A percentile compares a stretch with the other conserved stretches of the same genome.
phyloP scores from a whole-genome alignment of 129 eudicot genomes.

The Tagetes patula region DNA sequence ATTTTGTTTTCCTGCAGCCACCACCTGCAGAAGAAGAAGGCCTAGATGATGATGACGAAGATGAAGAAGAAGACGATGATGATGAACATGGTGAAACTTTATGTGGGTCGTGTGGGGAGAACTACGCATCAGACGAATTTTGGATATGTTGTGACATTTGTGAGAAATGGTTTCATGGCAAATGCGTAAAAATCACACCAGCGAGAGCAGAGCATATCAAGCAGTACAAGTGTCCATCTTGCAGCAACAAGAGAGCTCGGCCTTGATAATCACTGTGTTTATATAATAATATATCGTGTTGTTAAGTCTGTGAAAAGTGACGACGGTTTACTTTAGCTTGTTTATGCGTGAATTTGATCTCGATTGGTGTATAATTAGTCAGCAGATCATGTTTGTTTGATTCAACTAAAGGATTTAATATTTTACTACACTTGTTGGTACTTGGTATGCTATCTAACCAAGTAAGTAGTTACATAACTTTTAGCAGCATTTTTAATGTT shows the following conservation, averaged over 20 bases:
- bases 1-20: slow-evolving; percentile 14
- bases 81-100: slow-evolving; percentile 66
- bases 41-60: slow-evolving; percentile 43
- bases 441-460: no score
- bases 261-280: slow-evolving; percentile 31
- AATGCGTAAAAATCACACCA: slow-evolving; percentile 59
- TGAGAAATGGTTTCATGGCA: slow-evolving; percentile 81
- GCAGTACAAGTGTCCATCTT: slow-evolving; percentile 51
- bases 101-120: slow-evolving; percentile 69
- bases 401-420: not conserved
- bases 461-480: no score
- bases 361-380: slow-evolving; percentile 25
- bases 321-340: slow-evolving; percentile 16
- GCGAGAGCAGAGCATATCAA: slow-evolving; percentile 49
- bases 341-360: slow-evolving; percentile 16
- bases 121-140: slow-evolving; percentile 63
- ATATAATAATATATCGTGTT: not conserved
- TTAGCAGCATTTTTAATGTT: no score
- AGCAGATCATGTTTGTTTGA: slow-evolving; percentile 11
- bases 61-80: slow-evolving; percentile 60
- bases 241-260: slow-evolving; percentile 45
- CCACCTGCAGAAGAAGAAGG: slow-evolving; percentile 28
- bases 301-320: slow-evolving; percentile 22
- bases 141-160: slow-evolving; percentile 88
- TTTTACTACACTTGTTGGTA: not conserved